A percentile compares a stretch with the other conserved stretches of the same genome.
Conservation (phyloP, 495 filamentous ascomycete genomes). For the Penicillium coprophilum region DNA sequence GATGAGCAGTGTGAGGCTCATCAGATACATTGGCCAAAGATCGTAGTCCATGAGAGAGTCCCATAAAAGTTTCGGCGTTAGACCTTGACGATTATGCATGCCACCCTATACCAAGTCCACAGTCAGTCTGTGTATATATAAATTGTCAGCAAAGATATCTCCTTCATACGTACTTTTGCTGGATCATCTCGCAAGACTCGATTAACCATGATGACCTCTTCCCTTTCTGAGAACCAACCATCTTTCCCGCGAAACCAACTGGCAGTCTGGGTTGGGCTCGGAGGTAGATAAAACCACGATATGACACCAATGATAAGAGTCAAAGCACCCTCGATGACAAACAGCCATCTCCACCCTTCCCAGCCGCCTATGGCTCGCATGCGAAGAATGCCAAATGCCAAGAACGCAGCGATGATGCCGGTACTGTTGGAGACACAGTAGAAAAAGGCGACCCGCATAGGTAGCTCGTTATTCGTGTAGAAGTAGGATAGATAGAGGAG, state of each 20-base stretch:
- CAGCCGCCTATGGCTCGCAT: constrained; percentile 52
- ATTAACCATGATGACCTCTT: constrained; percentile 70
- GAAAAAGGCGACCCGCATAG: constrained; percentile 55
- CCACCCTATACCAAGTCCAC: constrained; percentile 5
- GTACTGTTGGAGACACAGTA: constrained; percentile 61
- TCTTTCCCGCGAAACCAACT: constrained; percentile 55
- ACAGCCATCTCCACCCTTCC: constrained; percentile 64
- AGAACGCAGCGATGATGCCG: constrained; percentile 54
- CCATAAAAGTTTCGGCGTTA: constrained; percentile 54
- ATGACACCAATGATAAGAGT: constrained; percentile 56
- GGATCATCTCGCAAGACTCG: constrained; percentile 70
- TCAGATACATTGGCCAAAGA: constrained; percentile 64
- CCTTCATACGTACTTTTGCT: constrained; percentile 46
- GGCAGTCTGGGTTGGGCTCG: constrained; percentile 52
- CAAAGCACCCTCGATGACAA: constrained; percentile 39
- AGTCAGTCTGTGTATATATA: not conserved
- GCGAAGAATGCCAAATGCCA: constrained; percentile 63
- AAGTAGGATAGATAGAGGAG: constrained; percentile 64
- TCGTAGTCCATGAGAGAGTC: constrained; percentile 59
- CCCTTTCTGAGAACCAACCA: constrained; percentile 65
- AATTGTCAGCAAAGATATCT: not conserved
- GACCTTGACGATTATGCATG: constrained; percentile 57
- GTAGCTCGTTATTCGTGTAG: constrained; percentile 60
- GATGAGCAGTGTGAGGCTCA: constrained; percentile 42
- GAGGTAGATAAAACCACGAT: constrained; percentile 55